Evolutionary conservation across 108 stramenopile species (phyloP).

Genomic region (Pseudonitzschia pungens): DNA sequence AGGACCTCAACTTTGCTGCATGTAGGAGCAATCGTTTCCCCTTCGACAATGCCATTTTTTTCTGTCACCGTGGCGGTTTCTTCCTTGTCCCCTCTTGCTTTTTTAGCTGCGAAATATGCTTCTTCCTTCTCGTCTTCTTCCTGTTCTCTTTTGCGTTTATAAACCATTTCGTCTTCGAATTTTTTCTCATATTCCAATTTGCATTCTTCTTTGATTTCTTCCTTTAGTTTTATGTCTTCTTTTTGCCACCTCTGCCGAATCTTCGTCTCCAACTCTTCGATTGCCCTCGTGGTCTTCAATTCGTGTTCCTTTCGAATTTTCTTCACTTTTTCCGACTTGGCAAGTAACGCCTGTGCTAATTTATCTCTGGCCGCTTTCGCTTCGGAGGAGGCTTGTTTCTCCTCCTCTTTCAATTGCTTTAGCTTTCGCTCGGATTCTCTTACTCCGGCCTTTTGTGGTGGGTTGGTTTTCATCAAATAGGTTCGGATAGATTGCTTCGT

Average conservation of each 20-base stretch:
- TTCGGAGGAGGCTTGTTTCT: conserved; percentile 3
- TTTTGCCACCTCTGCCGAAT: conserved; percentile 10
- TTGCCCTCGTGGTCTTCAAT: background rate
- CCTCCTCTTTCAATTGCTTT: conserved; percentile 2
- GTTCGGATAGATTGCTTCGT: conserved; percentile 14
- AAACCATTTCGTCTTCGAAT: conserved; percentile 23
- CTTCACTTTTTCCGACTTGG: conserved; percentile 17
- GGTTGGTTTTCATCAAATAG: background rate
- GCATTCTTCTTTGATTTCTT: conserved; percentile 25
- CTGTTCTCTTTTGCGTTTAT: conserved; percentile 28
- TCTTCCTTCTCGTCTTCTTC: conserved; percentile 12
- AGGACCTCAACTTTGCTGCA: conserved; percentile 11
- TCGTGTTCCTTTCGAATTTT: conserved; percentile 16
- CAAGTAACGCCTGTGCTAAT: conserved; percentile 23
- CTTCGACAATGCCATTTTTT: conserved; percentile 1
- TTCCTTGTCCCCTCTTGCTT: conserved; percentile 4
- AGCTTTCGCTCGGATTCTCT: conserved; percentile 5
- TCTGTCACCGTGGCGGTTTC: background rate
- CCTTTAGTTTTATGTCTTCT: conserved; percentile 12
- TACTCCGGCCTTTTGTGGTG: background rate
- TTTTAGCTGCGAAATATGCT: background rate
- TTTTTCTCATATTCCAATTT: conserved; percentile 21
- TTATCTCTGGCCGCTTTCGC: conserved; percentile 29
- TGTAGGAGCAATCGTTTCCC: background rate
- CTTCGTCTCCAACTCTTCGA: conserved; percentile 21